Percentiles rank a stretch among this genome's conserved stretches.
These are phyloP conservation scores for Apiotrichum veenhuisii DNA, from an alignment of 1,284 basidiomycete species.

Conservation along the genomic window DNA sequence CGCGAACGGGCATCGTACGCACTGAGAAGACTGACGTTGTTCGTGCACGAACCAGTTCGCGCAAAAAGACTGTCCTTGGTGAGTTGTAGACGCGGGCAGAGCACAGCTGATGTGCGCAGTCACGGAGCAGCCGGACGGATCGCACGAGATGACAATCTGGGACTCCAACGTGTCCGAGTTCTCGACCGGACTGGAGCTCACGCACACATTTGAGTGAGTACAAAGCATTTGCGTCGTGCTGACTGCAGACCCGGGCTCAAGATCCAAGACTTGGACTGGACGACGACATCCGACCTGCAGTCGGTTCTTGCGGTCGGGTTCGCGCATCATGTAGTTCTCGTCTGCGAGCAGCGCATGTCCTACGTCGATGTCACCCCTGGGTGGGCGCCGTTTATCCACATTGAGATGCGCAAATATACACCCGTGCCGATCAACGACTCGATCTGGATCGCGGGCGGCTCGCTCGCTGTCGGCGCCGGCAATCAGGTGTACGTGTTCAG, in stretches of 20 bases:
- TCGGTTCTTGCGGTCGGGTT: constrained; percentile 87
- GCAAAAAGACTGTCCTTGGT: constrained; percentile 79
- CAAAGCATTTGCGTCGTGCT: neutral
- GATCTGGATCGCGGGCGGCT: constrained; percentile 78
- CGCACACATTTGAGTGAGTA: constrained; percentile 59
- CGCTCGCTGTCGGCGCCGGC: constrained; percentile 62
- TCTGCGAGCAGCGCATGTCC: constrained; percentile 82
- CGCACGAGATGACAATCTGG: constrained; percentile 82
- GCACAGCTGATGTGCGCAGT: constrained; percentile 18
- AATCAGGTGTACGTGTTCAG: constrained; percentile 70
- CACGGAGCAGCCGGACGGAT: constrained; percentile 49
- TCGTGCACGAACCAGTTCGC: constrained; percentile 75
- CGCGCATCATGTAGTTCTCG: constrained; percentile 66
- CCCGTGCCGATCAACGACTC: constrained; percentile 76
- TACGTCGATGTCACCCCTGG: constrained; percentile 77
- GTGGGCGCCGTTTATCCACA: constrained; percentile 69
- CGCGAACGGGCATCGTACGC: constrained; percentile 62
- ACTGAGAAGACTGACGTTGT: constrained; percentile 64
- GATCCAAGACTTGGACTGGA: constrained; percentile 83
- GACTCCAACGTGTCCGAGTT: constrained; percentile 93
- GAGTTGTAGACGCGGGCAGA: neutral
- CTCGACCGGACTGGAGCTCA: constrained; percentile 77
- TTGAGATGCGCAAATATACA: constrained; percentile 69
- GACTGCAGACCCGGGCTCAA: constrained; percentile 50
- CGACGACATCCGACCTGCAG: constrained; percentile 79